Percentiles rank a stretch among this genome's conserved stretches.
Conservation (phyloP, 1,284 basidiomycete species). For the Puccinia novopanici region DNA sequence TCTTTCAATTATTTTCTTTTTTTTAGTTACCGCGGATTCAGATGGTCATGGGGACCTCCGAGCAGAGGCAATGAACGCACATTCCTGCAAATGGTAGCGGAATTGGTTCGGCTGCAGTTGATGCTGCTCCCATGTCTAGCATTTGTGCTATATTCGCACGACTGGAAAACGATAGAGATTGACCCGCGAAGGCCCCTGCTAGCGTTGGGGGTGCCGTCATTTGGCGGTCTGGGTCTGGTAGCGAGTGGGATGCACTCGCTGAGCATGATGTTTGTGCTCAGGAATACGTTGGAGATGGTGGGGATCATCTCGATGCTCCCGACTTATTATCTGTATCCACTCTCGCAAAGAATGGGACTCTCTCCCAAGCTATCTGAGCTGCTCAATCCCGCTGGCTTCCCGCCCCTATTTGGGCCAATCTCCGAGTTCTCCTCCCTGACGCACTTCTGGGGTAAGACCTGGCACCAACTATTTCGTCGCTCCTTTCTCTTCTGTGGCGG, state of each 20-base stretch:
- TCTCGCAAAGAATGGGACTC: neutral
- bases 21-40: slow-evolving; percentile 22
- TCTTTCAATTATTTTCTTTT: neutral
- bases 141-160: slow-evolving; percentile 22
- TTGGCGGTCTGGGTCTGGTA: slow-evolving; percentile 12
- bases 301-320: neutral
- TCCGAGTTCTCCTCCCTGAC: slow-evolving; percentile 21
- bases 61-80: slow-evolving; percentile 10
- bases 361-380: neutral
- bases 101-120: neutral
- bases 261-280: slow-evolving; percentile 5
- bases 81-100: neutral
- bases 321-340: neutral
- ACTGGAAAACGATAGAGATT: neutral
- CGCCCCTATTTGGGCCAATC: neutral
- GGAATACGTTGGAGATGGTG: neutral
- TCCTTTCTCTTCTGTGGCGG: slow-evolving; percentile 34
- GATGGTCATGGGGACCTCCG: slow-evolving; percentile 28
- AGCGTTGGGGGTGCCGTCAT: slow-evolving; percentile 19
- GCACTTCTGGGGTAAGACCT: slow-evolving; percentile 37
- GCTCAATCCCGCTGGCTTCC: slow-evolving; percentile 1
- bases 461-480: slow-evolving; percentile 33
- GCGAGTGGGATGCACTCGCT: slow-evolving; percentile 1
- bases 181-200: slow-evolving; percentile 3
- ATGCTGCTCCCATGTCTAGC: slow-evolving; percentile 5